These are phyloP conservation scores for Cryphonectria parasitica DNA, from an alignment of 2,329 filamentous ascomycete species.

Conservation along the genomic window DNA sequence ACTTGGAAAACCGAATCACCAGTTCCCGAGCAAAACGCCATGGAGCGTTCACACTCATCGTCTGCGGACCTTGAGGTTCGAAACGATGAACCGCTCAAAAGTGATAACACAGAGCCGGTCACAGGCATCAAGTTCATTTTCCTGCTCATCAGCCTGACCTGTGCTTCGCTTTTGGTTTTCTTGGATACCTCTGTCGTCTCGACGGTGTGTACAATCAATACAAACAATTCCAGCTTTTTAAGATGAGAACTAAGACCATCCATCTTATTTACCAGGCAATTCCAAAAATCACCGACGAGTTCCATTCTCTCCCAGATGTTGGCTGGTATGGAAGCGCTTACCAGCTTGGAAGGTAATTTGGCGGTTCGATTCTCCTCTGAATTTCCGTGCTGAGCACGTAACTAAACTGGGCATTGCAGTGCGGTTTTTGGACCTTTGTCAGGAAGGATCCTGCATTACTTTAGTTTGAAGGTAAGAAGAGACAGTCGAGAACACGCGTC, in stretches of 20 bases:
- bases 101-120: slow-evolving; percentile 7
- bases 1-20: not conserved
- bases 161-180: slow-evolving; percentile 10
- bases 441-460: not conserved
- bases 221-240: not conserved
- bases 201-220: not conserved
- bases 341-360: slow-evolving; percentile 35
- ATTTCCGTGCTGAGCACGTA: not conserved
- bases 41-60: not conserved
- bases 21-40: not conserved
- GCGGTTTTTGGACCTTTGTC: not conserved
- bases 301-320: slow-evolving; percentile 47
- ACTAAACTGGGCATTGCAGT: not conserved
- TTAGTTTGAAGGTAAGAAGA: slow-evolving; percentile 21
- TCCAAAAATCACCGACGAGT: slow-evolving; percentile 44
- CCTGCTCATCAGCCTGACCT: slow-evolving; percentile 10
- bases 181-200: slow-evolving; percentile 17
- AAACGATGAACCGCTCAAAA: not conserved
- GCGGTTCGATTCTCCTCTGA: not conserved
- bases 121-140: slow-evolving; percentile 14
- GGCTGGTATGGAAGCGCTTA: slow-evolving; percentile 50
- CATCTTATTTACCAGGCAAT: slow-evolving; percentile 40
- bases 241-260: slow-evolving; percentile 36
- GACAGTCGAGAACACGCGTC: not conserved
- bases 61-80: not conserved